Evolutionary conservation across 163 green algal species (phyloP).

Genomic region (Chlorella variabilis): DNA sequence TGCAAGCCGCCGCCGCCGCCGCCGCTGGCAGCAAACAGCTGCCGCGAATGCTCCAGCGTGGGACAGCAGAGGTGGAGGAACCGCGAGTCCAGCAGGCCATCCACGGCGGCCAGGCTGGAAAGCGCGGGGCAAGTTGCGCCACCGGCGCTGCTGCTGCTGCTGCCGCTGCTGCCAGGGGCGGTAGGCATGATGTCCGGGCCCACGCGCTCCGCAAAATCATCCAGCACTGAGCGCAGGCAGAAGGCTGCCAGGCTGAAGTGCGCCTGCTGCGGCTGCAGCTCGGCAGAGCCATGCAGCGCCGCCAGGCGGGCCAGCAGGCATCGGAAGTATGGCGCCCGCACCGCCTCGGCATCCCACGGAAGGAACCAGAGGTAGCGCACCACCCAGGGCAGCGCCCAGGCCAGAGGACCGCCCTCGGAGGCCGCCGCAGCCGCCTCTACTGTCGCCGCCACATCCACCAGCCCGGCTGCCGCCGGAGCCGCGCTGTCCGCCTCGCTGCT

Average conservation of each 20-base stretch:
- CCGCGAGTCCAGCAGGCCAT: slow-evolving; percentile 55
- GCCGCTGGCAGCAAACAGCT: slow-evolving; percentile 25
- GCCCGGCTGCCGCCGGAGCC: neutral
- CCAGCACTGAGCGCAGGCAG: slow-evolving; percentile 50
- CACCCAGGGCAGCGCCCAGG: slow-evolving; percentile 56
- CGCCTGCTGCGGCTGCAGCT: slow-evolving; percentile 24
- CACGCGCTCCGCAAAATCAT: slow-evolving; percentile 46
- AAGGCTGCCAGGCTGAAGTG: slow-evolving; percentile 39
- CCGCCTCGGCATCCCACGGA: slow-evolving; percentile 26
- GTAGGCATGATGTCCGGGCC: slow-evolving; percentile 10
- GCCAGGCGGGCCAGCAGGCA: slow-evolving; percentile 18
- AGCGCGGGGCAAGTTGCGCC: neutral
- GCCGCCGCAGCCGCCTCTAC: slow-evolving; percentile 27
- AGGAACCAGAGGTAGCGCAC: slow-evolving; percentile 56
- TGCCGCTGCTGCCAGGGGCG: neutral
- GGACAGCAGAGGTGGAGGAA: slow-evolving; percentile 69
- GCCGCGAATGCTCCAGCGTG: slow-evolving; percentile 34
- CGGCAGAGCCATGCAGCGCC: slow-evolving; percentile 14
- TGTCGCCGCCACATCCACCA: slow-evolving; percentile 48
- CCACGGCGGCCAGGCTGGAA: slow-evolving; percentile 22
- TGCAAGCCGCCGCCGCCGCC: neutral
- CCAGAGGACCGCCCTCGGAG: slow-evolving; percentile 24
- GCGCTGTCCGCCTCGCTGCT: too few species aligned
- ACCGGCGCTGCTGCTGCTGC: neutral
- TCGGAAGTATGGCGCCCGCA: slow-evolving; percentile 7